Base-by-base conservation (phyloP, 2,329 filamentous ascomycete species). In the Pseudogymnoascus sp. region DNA sequence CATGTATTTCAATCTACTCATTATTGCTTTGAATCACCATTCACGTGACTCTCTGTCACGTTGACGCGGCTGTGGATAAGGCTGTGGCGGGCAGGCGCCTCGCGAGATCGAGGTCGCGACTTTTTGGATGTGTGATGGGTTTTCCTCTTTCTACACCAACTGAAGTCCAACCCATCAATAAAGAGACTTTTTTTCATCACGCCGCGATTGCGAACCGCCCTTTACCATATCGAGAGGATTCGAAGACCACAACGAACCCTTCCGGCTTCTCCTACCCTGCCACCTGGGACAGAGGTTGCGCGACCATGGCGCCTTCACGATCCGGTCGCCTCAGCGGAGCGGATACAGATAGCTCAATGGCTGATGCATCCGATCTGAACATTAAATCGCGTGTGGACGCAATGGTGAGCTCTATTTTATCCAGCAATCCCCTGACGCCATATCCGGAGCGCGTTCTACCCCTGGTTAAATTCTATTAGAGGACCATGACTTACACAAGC, bases 301-400 rank as follows among this genome's bases (percentile, higher is more conserved):
- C 72, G 72, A 75, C 69, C 69, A 86, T 84, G 82, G 81, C 83
- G 71, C 81, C 83, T 67, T 74, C 78, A 70, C 80, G 82, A 70
- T 78, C 80, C 67, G 78, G 78, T 74, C 77, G 77, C 71, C 78
- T 77, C 71, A 84, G 77, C 70, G 80, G 77, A 69, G 83, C 64
- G 46, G 71, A 72, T 60, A 72, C 70, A 59, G 84, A 86, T 79
- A 82, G 83, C 76, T 86, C 84, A 65, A 87, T 87, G 83, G 80
- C 79, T 46, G 85, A 88, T 73, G 82, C 79, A 62, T 81, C 81
- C 56, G 77, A 74, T 11, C 74, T 76, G 34, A 68, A 71, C 28
- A 69, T 65, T 65, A 70, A 71, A 43, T 64, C 69, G 18, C 68
- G 68, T 60, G 69, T 71, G 62, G 72, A 74, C 63, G 68, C 69